Evolutionary conservation across 179 eudicot genomes (phyloP).

Genomic region (Corrigiola litoralis): DNA sequence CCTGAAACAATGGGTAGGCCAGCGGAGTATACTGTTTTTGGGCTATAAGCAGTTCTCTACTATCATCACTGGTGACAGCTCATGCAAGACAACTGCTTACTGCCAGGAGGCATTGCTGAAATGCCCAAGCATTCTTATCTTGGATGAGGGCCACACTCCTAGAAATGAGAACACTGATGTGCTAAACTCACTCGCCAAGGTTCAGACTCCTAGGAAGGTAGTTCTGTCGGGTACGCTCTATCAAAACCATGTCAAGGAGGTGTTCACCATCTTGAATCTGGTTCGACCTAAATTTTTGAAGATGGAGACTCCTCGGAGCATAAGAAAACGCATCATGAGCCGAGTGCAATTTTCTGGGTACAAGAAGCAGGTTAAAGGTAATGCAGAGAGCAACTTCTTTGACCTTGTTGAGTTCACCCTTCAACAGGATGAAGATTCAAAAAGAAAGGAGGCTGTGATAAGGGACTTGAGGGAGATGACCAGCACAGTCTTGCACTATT

Average conservation of each 20-base stretch:
- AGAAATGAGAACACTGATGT: conserved; percentile 80
- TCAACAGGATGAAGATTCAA: conserved; percentile 50
- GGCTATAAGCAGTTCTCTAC: conserved; percentile 80
- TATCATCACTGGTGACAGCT: conserved; percentile 54
- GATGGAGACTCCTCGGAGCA: conserved; percentile 44
- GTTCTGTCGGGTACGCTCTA: conserved; percentile 86
- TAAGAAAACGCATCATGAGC: conserved; percentile 51
- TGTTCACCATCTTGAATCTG: conserved; percentile 76
- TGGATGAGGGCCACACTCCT: conserved; percentile 95
- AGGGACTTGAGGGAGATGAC: conserved; percentile 85
- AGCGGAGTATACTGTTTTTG: conserved; percentile 67
- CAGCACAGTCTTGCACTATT: conserved; percentile 64
- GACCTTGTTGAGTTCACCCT: conserved; percentile 59
- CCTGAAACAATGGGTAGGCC: conserved; percentile 56
- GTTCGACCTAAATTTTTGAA: conserved; percentile 77
- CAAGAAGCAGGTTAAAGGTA: conserved; percentile 36
- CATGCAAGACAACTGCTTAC: conserved; percentile 30
- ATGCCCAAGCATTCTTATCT: conserved; percentile 59
- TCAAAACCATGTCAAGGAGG: conserved; percentile 84
- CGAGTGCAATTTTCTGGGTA: conserved; percentile 35
- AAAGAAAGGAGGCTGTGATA: conserved; percentile 48
- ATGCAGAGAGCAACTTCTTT: conserved; percentile 44
- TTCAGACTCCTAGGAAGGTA: conserved; percentile 77
- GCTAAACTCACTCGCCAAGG: conserved; percentile 58
- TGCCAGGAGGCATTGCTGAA: conserved; percentile 65